phyloP scores from a whole-genome alignment of 768 basidiomycete species.

The Russula virescens region DNA sequence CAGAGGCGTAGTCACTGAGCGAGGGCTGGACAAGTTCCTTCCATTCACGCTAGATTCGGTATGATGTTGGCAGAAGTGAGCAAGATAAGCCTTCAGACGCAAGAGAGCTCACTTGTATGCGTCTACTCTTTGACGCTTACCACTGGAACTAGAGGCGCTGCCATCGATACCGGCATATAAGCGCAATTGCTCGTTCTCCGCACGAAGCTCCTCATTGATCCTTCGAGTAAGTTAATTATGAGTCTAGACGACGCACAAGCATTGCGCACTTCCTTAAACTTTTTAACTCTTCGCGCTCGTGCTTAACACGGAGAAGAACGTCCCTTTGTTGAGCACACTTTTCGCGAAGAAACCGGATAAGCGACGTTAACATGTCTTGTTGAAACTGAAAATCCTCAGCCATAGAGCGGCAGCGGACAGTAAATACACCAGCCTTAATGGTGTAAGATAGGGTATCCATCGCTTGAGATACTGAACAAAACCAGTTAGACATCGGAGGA shows the following conservation, averaged over 20 bases:
- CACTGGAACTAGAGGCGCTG: slow-evolving; percentile 49
- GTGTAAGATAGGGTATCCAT: slow-evolving; percentile 63
- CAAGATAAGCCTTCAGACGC: background rate
- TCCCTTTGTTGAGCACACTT: slow-evolving; percentile 52
- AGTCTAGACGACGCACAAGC: slow-evolving; percentile 1
- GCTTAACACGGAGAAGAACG: slow-evolving; percentile 48
- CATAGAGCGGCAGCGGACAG: background rate
- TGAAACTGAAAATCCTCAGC: slow-evolving; percentile 55
- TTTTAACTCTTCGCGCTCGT: slow-evolving; percentile 42
- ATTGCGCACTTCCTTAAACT: slow-evolving; percentile 44
- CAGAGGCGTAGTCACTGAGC: slow-evolving; percentile 47
- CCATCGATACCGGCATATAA: slow-evolving; percentile 30
- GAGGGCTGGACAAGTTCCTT: slow-evolving; percentile 49
- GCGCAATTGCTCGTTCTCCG: slow-evolving; percentile 48
- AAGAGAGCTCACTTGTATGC: slow-evolving; percentile 36
- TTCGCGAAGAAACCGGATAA: slow-evolving; percentile 57
- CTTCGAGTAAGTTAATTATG: slow-evolving; percentile 33
- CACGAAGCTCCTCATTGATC: slow-evolving; percentile 42
- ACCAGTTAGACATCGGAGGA: slow-evolving; percentile 78
- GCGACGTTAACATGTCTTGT: slow-evolving; percentile 64
- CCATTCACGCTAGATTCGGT: slow-evolving; percentile 6
- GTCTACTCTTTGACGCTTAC: slow-evolving; percentile 57
- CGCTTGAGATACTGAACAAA: slow-evolving; percentile 53
- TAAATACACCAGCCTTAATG: slow-evolving; percentile 45
- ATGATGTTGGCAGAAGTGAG: background rate